A percentile compares a stretch with the other conserved stretches of the same genome.
Evolutionary conservation across 768 basidiomycete species (phyloP).

Genomic region (Exsudoporus frostii): DNA sequence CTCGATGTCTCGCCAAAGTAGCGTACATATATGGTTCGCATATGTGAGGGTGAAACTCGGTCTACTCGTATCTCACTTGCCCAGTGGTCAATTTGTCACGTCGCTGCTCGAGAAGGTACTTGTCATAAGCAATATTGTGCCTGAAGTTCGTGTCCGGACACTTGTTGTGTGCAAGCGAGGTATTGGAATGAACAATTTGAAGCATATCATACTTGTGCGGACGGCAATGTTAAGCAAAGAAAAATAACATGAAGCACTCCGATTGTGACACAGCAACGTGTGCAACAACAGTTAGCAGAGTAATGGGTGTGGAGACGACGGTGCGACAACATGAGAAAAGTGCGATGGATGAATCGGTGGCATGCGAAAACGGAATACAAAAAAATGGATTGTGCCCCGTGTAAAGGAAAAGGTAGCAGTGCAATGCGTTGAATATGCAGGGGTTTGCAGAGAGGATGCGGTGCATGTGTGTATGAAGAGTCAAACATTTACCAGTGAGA

Average conservation of each 20-base stretch:
- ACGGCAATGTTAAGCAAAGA: constrained; percentile 7
- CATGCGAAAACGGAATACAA: constrained; percentile 25
- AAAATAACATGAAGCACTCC: constrained; percentile 18
- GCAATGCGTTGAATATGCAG: constrained; percentile 25
- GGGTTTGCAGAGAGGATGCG: constrained; percentile 16
- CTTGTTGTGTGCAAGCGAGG: constrained; percentile 1
- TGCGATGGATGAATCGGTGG: constrained; percentile 14
- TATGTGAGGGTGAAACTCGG: not conserved
- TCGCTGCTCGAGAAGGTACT: not conserved
- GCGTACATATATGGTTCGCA: not conserved
- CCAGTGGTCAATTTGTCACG: not conserved
- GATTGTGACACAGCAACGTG: constrained; percentile 10
- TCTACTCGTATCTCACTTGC: not conserved
- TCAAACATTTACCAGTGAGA: constrained; percentile 22
- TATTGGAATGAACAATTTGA: constrained; percentile 2
- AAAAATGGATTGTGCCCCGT: constrained; percentile 15
- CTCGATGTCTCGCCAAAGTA: constrained; percentile 3
- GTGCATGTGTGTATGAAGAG: constrained; percentile 21
- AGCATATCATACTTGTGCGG: constrained; percentile 23
- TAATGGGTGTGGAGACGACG: constrained; percentile 3
- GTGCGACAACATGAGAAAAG: constrained; percentile 20
- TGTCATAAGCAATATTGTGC: not conserved
- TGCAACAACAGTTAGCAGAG: constrained; percentile 15
- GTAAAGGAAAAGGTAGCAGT: constrained; percentile 13
- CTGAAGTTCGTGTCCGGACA: not conserved